These are phyloP conservation scores for Ustilago shanxiensis DNA, from an alignment of 1,284 basidiomycete species.

Conservation along the genomic window DNA sequence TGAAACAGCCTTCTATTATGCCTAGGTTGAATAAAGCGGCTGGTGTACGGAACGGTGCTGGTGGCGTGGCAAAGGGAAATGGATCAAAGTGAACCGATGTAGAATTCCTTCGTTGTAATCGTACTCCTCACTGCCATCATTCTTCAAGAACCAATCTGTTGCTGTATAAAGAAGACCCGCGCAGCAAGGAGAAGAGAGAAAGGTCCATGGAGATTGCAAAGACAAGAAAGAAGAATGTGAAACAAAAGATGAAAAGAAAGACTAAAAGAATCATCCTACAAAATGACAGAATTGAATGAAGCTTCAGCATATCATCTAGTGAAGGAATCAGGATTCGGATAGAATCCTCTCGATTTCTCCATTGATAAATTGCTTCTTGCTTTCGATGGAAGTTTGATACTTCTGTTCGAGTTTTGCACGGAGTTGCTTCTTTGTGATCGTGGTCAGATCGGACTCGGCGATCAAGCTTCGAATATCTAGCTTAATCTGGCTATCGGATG, in stretches of 20 bases:
- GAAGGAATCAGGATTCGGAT: conserved; percentile 27
- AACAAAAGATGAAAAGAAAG: neutral
- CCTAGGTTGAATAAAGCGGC: conserved; percentile 29
- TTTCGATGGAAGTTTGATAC: conserved; percentile 58
- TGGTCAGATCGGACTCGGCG: conserved; percentile 60
- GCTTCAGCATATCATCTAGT: no score
- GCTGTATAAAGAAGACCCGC: no score
- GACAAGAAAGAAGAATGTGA: neutral
- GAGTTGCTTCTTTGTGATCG: conserved; percentile 64
- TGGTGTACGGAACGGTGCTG: conserved; percentile 7
- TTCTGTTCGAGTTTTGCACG: conserved; percentile 57
- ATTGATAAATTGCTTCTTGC: conserved; percentile 66
- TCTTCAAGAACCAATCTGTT: no score
- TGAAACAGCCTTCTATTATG: conserved; percentile 12
- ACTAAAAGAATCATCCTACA: neutral
- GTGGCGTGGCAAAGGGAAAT: neutral
- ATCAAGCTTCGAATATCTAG: conserved; percentile 62
- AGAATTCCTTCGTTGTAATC: no score
- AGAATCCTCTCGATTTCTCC: conserved; percentile 59
- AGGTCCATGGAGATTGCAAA: neutral
- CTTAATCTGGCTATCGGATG: conserved; percentile 60
- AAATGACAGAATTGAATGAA: neutral
- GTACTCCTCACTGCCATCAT: no score
- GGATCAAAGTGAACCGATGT: no score
- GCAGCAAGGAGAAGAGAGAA: no score